Conservation (phyloP, 2,329 filamentous ascomycete genomes). For the Harringtonia aguacate region DNA sequence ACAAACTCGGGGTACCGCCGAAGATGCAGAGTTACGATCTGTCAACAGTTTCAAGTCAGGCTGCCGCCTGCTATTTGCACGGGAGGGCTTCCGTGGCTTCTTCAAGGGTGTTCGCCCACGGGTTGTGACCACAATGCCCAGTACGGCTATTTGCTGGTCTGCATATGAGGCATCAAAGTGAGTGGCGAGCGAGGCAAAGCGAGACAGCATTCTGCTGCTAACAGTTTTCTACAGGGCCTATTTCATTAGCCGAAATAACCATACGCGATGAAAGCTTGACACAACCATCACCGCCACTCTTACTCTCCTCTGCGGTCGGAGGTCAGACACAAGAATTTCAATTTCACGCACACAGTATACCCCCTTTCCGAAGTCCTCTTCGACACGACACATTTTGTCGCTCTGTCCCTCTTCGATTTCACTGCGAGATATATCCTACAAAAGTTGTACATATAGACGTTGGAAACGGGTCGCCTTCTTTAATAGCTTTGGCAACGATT, state of each 20-base stretch:
- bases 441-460: conserved; percentile 3
- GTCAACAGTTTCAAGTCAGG: conserved; percentile 75
- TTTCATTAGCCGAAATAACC: conserved; percentile 32
- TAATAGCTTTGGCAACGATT: background rate
- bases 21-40: conserved; percentile 70
- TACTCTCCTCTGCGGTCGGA: too few relatives aligned
- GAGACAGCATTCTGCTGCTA: background rate
- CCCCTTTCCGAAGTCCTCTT: too few relatives aligned
- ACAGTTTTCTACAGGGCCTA: conserved; percentile 38
- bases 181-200: conserved; percentile 21
- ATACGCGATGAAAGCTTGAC: background rate
- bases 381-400: too few relatives aligned
- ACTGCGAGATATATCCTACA: background rate
- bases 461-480: conserved; percentile 1
- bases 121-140: conserved; percentile 94
- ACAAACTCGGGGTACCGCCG: conserved; percentile 76
- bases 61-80: conserved; percentile 67
- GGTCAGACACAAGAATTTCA: too few relatives aligned
- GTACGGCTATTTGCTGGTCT: conserved; percentile 98
- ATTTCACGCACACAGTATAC: too few relatives aligned
- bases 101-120: conserved; percentile 87
- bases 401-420: background rate
- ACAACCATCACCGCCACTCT: background rate
- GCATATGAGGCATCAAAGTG: conserved; percentile 61
- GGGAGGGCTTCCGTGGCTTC: conserved; percentile 79